Evolutionary conservation across 1,139 yeast species (phyloP).

Genomic region (Candida frijolesensis): DNA sequence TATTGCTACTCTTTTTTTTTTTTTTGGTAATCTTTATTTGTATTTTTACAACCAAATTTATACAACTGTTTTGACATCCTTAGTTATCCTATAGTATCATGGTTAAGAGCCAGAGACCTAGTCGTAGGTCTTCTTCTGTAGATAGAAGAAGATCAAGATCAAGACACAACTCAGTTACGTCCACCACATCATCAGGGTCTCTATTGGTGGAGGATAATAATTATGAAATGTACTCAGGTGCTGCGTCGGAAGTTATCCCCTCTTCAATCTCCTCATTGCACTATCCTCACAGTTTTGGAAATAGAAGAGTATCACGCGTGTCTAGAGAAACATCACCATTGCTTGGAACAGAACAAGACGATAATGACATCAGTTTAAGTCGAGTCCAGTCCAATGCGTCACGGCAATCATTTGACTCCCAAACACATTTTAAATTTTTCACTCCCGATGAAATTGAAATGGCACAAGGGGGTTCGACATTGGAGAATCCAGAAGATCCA

Average conservation of each 20-base stretch:
- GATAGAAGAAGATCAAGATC: conserved; percentile 27
- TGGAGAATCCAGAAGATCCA: conserved; percentile 58
- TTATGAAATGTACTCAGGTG: conserved; percentile 85
- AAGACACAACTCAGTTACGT: conserved; percentile 44
- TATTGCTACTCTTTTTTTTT: not conserved
- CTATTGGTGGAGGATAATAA: conserved; percentile 49
- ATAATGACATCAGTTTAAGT: conserved; percentile 24
- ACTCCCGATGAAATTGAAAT: conserved; percentile 78
- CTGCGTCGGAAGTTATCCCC: conserved; percentile 85
- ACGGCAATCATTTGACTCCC: conserved; percentile 33
- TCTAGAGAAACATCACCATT: conserved; percentile 45
- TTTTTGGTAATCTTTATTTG: not conserved
- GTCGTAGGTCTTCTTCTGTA: conserved; percentile 30
- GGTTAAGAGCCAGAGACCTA: conserved; percentile 5
- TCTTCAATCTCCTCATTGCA: conserved; percentile 89
- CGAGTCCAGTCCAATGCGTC: conserved; percentile 34
- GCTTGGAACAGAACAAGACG: conserved; percentile 25
- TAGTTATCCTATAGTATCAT: not conserved
- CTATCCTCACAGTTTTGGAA: conserved; percentile 58
- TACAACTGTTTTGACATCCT: not conserved
- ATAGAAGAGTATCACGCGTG: conserved; percentile 25
- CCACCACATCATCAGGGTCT: conserved; percentile 34
- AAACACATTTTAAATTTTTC: conserved; percentile 70
- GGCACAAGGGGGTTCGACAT: conserved; percentile 87
- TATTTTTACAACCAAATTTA: not conserved